phyloP scores from a whole-genome alignment of 2,329 filamentous ascomycete species.

The Epichloe bromicola region DNA sequence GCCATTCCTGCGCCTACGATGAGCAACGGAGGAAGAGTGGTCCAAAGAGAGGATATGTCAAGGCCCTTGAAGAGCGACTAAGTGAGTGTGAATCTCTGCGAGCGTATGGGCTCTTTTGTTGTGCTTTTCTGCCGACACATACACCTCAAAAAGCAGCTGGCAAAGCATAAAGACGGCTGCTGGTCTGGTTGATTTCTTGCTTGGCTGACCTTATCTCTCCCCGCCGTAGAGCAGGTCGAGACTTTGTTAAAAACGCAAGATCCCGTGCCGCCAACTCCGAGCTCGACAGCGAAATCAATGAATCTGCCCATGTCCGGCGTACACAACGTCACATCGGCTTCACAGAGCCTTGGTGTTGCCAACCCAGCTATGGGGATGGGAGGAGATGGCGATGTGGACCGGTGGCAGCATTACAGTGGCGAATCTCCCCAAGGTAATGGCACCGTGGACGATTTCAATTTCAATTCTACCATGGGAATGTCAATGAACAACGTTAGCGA shows the following conservation, averaged over 20 bases:
- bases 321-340: constrained; percentile 16
- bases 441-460: constrained; percentile 43
- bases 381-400: constrained; percentile 35
- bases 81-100: constrained; percentile 42
- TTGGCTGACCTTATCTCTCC: neutral
- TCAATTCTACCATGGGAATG: constrained; percentile 36
- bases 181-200: neutral
- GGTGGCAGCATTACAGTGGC: constrained; percentile 41
- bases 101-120: neutral
- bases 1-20: constrained; percentile 81
- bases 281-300: constrained; percentile 19
- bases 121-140: too few species aligned
- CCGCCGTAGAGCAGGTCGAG: constrained; percentile 72
- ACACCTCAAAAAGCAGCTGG: too few species aligned
- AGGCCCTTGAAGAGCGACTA: constrained; percentile 81
- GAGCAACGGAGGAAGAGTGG: constrained; percentile 90
- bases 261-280: constrained; percentile 10
- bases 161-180: neutral
- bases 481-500: constrained; percentile 34
- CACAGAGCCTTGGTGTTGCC: constrained; percentile 19
- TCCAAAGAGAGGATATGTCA: constrained; percentile 88
- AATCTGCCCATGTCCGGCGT: constrained; percentile 12
- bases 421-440: constrained; percentile 37
- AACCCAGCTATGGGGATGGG: constrained; percentile 35
- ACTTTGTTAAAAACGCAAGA: constrained; percentile 72